Base-by-base conservation (phyloP, 129 eudicot species). In the Artemisia argyi region DNA sequence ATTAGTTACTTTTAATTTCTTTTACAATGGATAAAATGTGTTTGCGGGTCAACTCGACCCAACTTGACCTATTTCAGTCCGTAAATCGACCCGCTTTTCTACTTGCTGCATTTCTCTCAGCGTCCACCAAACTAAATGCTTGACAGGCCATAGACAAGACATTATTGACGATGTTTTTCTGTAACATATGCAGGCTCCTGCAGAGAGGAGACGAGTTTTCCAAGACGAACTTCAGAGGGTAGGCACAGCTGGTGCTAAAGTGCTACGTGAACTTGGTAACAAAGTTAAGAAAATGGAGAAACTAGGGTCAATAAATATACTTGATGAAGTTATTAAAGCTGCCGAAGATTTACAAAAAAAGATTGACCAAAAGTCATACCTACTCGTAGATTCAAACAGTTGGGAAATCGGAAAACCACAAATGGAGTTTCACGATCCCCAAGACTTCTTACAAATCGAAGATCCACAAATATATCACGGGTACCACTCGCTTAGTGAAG, bases 211-310 rank as follows among this genome's bases (percentile, higher is more conserved):
- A 75, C 89, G 28, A 28, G 88, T 87, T 61, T 93, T 93, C 55
- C 74, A 76, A 22, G 78, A 61, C 50, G 90, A 93, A 68, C 88
- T 93, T 71, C 84, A 83, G 15, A 83, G 85, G 48, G 98, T 93
- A 11, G 83, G 95, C 46, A 73, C 80, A 2, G 92, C 95, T 20
- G 95, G 92, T 14, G 95, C 98, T 30, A 85, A 72, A 71, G 88
- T 89, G 50, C 47, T 93, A 48, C 91, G 87, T 11, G 84, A 78
- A 65, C 82, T 93, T 30, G 98, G 96, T 18, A 80, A 60, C 79
- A 93, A 85, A 81, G 61, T 93, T 2, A 85, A 87, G 79, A 84
- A 51, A 65, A 89, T 89, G 96, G 95, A 89, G 28, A 93, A 85
- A 71, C 19, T 87, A 17, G 83, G 86, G 32, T 62, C 77, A 0